Percentiles rank a stretch among this genome's conserved stretches.
These are phyloP conservation scores for Paspalum notatum DNA, from an alignment of 176 grass and related monocot genomes.

Conservation along the genomic window DNA sequence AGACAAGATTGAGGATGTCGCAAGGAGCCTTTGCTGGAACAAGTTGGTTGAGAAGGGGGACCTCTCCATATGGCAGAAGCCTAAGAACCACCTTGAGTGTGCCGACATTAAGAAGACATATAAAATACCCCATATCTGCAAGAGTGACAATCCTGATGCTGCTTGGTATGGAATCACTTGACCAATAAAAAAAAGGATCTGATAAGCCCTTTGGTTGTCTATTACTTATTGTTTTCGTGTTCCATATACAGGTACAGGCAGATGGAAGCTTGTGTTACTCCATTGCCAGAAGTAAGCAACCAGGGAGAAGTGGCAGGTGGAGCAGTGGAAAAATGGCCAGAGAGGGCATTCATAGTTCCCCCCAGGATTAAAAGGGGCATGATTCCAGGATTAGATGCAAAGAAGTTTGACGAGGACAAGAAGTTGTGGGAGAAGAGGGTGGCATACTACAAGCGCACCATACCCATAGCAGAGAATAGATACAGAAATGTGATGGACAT, in stretches of 20 bases:
- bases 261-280: constrained; percentile 87
- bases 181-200: not conserved
- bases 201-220: not conserved
- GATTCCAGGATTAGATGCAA: constrained; percentile 65
- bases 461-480: constrained; percentile 58
- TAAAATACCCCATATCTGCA: constrained; percentile 84
- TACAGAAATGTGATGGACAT: constrained; percentile 99
- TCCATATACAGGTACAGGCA: constrained; percentile 73
- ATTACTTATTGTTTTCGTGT: not conserved
- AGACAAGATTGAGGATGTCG: constrained; percentile 79
- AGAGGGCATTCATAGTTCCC: constrained; percentile 70
- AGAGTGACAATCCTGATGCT: constrained; percentile 73
- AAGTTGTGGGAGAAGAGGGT: constrained; percentile 79
- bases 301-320: constrained; percentile 84
- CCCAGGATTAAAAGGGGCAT: constrained; percentile 83
- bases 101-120: constrained; percentile 55
- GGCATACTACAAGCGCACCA: constrained; percentile 63
- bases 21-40: constrained; percentile 85
- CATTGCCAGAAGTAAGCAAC: constrained; percentile 78
- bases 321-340: constrained; percentile 68
- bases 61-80: constrained; percentile 94
- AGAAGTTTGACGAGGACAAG: constrained; percentile 89
- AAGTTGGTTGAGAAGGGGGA: constrained; percentile 80
- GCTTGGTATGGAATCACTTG: constrained; percentile 65
- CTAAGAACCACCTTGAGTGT: constrained; percentile 85